Evolutionary conservation across 352 stramenopile species (phyloP).

Genomic region (Phytophthora rubi): DNA sequence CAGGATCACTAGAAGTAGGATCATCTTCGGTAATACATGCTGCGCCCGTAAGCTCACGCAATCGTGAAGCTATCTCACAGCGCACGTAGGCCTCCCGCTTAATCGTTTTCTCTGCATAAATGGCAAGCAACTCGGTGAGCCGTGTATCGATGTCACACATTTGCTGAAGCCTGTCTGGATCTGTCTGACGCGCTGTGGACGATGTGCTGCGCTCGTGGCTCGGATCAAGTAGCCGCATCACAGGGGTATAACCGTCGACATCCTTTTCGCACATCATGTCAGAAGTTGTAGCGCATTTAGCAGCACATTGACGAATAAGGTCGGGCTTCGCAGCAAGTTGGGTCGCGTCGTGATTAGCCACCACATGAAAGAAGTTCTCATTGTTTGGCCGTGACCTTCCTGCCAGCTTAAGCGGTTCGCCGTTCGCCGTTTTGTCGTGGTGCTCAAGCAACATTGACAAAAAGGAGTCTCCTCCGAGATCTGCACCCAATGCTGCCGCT

Average conservation of each 20-base stretch:
- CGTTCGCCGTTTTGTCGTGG: conserved; percentile 36
- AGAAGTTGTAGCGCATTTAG: conserved; percentile 35
- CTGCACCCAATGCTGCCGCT: conserved; percentile 39
- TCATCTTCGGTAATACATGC: conserved; percentile 7
- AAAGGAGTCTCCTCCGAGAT: conserved; percentile 49
- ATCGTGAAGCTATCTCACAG: conserved; percentile 32
- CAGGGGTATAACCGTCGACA: conserved; percentile 48
- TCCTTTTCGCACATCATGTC: conserved; percentile 64
- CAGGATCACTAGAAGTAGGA: neutral
- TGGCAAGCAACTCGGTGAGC: conserved; percentile 52
- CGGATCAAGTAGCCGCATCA: conserved; percentile 55
- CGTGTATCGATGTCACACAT: conserved; percentile 41
- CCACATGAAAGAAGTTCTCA: conserved; percentile 74
- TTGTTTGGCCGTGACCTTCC: conserved; percentile 19
- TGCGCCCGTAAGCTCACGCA: conserved; percentile 10
- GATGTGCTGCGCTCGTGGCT: conserved; percentile 23
- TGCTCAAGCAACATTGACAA: conserved; percentile 58
- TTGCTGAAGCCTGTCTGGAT: conserved; percentile 49
- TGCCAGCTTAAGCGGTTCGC: conserved; percentile 42
- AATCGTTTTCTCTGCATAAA: conserved; percentile 59
- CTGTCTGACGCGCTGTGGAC: conserved; percentile 31
- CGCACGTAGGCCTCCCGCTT: conserved; percentile 43
- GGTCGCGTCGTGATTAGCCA: conserved; percentile 37
- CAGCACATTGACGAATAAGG: conserved; percentile 48
- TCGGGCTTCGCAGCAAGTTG: conserved; percentile 31